Evolutionary conservation across 169 alveolate genomes (phyloP).

Genomic region (Perkinsus olseni): DNA sequence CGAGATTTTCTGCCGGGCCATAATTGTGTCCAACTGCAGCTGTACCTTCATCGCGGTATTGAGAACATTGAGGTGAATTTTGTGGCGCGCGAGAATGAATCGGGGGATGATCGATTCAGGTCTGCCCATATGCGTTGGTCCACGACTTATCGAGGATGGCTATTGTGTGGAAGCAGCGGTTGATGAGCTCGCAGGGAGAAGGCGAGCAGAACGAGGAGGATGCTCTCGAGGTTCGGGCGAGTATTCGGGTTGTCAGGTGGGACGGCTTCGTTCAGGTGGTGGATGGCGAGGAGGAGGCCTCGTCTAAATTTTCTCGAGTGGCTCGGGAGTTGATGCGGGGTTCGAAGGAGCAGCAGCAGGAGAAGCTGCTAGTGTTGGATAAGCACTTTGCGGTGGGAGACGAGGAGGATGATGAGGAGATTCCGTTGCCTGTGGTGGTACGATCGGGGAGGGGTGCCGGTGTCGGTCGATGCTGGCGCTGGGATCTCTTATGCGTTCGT

Average conservation of each 20-base stretch:
- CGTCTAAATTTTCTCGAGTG: neutral
- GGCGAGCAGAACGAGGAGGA: neutral
- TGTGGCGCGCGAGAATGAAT: neutral
- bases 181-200: neutral
- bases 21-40: neutral
- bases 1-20: neutral
- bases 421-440: neutral
- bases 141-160: neutral
- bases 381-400: neutral
- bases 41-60: neutral
- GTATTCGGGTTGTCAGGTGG: neutral
- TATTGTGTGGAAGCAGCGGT: neutral
- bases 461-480: too few relatives aligned
- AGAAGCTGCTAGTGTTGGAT: neutral
- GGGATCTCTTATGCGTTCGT: too few relatives aligned
- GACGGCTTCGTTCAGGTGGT: neutral
- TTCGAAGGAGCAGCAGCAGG: neutral
- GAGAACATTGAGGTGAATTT: neutral
- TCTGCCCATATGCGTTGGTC: neutral
- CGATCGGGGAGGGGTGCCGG: too few relatives aligned
- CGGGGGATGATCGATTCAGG: neutral
- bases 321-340: neutral
- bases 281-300: neutral
- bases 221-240: neutral
- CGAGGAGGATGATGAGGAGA: neutral